phyloP scores from a whole-genome alignment of 768 basidiomycete species.

The Naganishia vishniacii region DNA sequence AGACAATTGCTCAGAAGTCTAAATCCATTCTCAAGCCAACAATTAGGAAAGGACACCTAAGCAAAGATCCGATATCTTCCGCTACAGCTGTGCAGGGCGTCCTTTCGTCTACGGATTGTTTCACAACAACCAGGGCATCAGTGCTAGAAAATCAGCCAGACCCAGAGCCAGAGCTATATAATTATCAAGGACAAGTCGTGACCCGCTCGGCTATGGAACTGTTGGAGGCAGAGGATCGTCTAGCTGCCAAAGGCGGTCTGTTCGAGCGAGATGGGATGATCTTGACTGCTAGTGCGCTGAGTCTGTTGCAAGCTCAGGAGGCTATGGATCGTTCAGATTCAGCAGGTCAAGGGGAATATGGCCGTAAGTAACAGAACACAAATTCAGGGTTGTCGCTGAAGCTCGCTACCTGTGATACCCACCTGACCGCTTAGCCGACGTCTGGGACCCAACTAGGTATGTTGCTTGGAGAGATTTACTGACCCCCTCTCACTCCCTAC shows the following conservation, averaged over 20 bases:
- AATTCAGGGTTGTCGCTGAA: no score
- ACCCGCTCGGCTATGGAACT: constrained; percentile 29
- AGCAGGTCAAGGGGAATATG: constrained; percentile 28
- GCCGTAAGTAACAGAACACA: constrained; percentile 15
- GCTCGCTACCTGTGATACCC: no score
- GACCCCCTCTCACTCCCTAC: no score
- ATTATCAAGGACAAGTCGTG: constrained; percentile 26
- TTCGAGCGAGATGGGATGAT: constrained; percentile 27
- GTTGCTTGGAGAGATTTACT: background rate
- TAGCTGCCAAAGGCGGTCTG: constrained; percentile 20
- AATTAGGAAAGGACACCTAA: background rate
- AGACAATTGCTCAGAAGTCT: no score
- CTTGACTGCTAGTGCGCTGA: constrained; percentile 28
- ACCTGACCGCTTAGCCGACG: no score
- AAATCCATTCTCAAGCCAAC: background rate
- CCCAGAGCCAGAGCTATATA: constrained; percentile 20
- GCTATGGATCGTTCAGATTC: constrained; percentile 25
- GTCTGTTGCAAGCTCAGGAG: constrained; percentile 27
- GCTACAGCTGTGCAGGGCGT: background rate
- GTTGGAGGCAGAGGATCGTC: constrained; percentile 24
- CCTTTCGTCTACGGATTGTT: constrained; percentile 6
- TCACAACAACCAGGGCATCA: background rate
- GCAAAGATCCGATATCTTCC: background rate
- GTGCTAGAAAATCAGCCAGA: background rate
- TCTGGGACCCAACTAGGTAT: constrained; percentile 26